phyloP scores from a whole-genome alignment of 768 basidiomycete species.

The Pulveroboletus ravenelii region DNA sequence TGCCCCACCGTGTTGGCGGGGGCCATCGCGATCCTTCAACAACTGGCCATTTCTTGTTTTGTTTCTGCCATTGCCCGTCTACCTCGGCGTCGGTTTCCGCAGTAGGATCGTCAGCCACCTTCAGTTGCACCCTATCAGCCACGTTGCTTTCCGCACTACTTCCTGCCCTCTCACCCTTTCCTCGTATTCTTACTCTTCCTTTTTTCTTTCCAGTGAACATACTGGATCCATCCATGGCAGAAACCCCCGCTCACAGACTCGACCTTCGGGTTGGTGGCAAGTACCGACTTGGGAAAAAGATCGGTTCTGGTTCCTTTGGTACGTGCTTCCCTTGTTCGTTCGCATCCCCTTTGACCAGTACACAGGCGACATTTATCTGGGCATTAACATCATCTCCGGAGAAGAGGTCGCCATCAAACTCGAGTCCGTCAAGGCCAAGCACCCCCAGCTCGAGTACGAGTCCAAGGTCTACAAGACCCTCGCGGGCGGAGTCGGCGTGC shows the following conservation, averaged over 20 bases:
- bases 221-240: slow-evolving; percentile 55
- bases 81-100: slow-evolving; percentile 2
- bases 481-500: slow-evolving; percentile 97
- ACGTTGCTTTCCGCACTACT: slow-evolving; percentile 30
- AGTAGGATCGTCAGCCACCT: slow-evolving; percentile 32
- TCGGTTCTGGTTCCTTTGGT: slow-evolving; percentile 98
- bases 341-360: slow-evolving; percentile 7
- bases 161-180: slow-evolving; percentile 20
- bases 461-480: slow-evolving; percentile 95
- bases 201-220: slow-evolving; percentile 10
- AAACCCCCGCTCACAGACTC: slow-evolving; percentile 63
- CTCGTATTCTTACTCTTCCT: slow-evolving; percentile 2
- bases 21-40: slow-evolving; percentile 3
- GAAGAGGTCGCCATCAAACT: slow-evolving; percentile 99
- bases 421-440: slow-evolving; percentile 99
- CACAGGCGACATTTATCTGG: slow-evolving; percentile 96
- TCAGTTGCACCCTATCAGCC: slow-evolving; percentile 30
- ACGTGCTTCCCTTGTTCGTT: slow-evolving; percentile 29
- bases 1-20: not conserved
- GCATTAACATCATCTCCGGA: slow-evolving; percentile 99
- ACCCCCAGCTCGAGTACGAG: slow-evolving; percentile 99
- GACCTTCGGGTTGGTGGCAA: slow-evolving; percentile 91
- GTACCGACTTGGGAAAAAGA: slow-evolving; percentile 98
- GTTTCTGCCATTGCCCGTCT: not conserved
- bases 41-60: not conserved